These are phyloP conservation scores for Dendrobium catenatum DNA, from an alignment of 106 monocot genomes.

Conservation along the genomic window DNA sequence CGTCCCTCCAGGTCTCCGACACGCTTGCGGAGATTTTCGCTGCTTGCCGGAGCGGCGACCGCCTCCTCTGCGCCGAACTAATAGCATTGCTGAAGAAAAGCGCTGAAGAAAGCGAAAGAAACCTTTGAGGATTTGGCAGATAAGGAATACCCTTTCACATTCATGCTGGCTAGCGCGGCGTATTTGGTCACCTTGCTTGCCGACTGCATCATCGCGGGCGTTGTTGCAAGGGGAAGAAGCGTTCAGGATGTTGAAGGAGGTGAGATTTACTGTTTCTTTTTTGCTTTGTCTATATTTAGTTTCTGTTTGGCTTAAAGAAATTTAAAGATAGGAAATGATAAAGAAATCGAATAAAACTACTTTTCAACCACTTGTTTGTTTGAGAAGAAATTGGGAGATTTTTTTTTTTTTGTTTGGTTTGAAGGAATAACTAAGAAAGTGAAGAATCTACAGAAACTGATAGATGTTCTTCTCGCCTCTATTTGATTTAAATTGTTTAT, in stretches of 20 bases:
- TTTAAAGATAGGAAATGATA: too few species aligned
- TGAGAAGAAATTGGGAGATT: too few species aligned
- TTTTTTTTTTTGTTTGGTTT: too few species aligned
- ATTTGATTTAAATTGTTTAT: too few species aligned
- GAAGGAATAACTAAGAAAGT: too few species aligned
- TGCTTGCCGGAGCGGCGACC: constrained; percentile 8
- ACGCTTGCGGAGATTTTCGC: constrained; percentile 7
- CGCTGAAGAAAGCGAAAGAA: constrained; percentile 39
- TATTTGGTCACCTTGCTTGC: constrained; percentile 65
- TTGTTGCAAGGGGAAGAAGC: constrained; percentile 22
- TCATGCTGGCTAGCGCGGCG: constrained; percentile 68
- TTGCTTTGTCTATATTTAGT: background rate
- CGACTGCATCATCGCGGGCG: constrained; percentile 30
- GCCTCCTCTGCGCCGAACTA: constrained; percentile 10
- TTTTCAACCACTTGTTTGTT: too few species aligned
- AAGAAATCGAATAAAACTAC: too few species aligned
- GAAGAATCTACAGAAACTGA: too few species aligned
- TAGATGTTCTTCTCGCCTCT: too few species aligned
- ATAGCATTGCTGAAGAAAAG: constrained; percentile 17
- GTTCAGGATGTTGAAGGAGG: constrained; percentile 7
- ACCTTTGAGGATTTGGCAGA: constrained; percentile 49
- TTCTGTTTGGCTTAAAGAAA: background rate
- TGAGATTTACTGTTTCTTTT: background rate
- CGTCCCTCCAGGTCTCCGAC: constrained; percentile 4
- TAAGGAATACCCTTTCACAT: constrained; percentile 56